Base-by-base conservation (phyloP, 2,329 filamentous ascomycete species). In the Parastagonospora avenae region DNA sequence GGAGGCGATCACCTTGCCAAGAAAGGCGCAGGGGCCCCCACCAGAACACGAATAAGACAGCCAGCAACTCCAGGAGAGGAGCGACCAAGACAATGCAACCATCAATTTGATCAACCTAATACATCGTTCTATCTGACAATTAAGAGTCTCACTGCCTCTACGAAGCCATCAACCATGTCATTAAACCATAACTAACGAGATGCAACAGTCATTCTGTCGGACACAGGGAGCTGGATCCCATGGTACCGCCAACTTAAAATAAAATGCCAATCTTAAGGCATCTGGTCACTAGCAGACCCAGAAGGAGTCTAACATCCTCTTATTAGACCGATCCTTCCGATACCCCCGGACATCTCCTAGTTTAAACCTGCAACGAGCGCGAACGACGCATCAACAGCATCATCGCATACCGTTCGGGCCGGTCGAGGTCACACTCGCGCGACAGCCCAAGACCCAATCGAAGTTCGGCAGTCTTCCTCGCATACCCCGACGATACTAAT, bases 181-280 rank as follows among this genome's bases (percentile, higher is more conserved):
- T 8, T n/a, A 12, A 37, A 37, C 35, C 35, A 37, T 10, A 40
- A 16, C 37, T 8, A 16, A 10, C 85, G 92, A 4, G 90, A 90
- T 9, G 84, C 90, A 11, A 92, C 90, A 0, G 89, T 89, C 4
- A 89, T 42, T 14, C 40, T 42, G 5, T 30, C 28, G 12, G 29
- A 42, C 29, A 30, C 8, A 7, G 31, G 12, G 8, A 42, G 15
- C 29, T 42, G 29, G 27, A 42, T 16, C 9, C 24, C 29, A 30
- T 42, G 29, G 40, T 32, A 31, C 27, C 27, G 29, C 6, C 29
- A 42, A 32, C 28, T 42, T 16, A 42, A 32, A 15, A 42, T 42
- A 15, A 42, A 32, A 42, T 42, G 29, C 40, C n/a, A 42, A 32
- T 42, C 29, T 5, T 27, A n/a, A 42, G 15, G 29, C 8, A 32